Base-by-base conservation (phyloP, 2,329 filamentous ascomycete genomes). In the Penicillium psychrosexuale region DNA sequence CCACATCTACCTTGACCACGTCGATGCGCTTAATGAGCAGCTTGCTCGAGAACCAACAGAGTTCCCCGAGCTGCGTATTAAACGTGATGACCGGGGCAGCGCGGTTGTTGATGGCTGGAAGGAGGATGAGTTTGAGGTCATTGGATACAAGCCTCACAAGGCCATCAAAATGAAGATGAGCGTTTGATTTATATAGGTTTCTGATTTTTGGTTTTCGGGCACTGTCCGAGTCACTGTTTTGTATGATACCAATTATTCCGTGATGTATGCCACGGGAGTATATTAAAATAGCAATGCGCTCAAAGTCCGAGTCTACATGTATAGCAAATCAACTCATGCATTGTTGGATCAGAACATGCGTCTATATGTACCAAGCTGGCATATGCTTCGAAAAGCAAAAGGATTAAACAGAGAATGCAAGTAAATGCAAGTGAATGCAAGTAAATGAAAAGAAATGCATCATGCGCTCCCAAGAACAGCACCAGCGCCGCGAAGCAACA, bases 91-190 rank as follows among this genome's bases (percentile, higher is more conserved):
- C 57, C 84, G 85, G 0, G 87, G 88, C 1, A 88, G 83, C 66
- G 92, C 96, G 61, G 89, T 97, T 61, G 91, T 97, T 65, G 94
- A 99, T 71, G 91, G 90, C 1, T 97, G 94, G 91, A 86, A 84
- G 71, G 79, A 85, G 1, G 91, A 95, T 61, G 92, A 99, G 58
- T 93, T 99, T 71, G 85, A 88, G 55, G 83, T 99, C 6, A 81
- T 89, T 67, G 92, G 88, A 0, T 99, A 99, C 72, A 84, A 92
- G 47, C 93, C 94, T 53, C 91, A 97, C 73, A 93, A 92, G 78
- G 83, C 83, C 5, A 96, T 99, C 76, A 83, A 89, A 42, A 99
- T 99, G 94, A 97, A 97, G 79, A 99, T 99, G 94, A 95, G 90
- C 69, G 93, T 97, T 55, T 91, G 65, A 68, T 36, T 45, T 36